phyloP scores from a whole-genome alignment of 1,284 basidiomycete species.

The Afroboletus lepidellus region DNA sequence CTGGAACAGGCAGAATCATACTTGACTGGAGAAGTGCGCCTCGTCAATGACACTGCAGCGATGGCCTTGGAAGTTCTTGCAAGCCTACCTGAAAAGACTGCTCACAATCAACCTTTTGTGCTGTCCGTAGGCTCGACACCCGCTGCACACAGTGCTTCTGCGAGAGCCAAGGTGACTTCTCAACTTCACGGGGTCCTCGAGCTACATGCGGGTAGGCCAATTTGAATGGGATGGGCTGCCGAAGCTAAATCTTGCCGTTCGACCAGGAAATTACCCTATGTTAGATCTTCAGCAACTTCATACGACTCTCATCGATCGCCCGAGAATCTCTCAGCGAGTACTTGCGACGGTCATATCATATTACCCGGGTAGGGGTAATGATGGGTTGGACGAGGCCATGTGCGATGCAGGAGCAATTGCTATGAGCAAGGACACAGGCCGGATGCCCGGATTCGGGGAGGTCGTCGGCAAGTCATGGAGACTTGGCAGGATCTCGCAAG shows the following conservation, averaged over 20 bases:
- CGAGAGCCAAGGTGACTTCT: constrained; percentile 49
- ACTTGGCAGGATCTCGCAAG: constrained; percentile 73
- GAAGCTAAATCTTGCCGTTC: constrained; percentile 6
- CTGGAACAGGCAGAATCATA: constrained; percentile 60
- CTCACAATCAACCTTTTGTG: constrained; percentile 53
- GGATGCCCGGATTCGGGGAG: constrained; percentile 67
- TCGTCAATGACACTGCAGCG: constrained; percentile 66
- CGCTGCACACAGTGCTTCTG: constrained; percentile 72
- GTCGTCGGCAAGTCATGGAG: constrained; percentile 71
- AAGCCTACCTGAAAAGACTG: constrained; percentile 30
- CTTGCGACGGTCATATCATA: constrained; percentile 73
- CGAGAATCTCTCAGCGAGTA: constrained; percentile 66
- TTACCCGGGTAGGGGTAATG: constrained; percentile 66
- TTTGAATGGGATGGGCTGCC: neutral
- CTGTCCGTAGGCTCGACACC: constrained; percentile 86
- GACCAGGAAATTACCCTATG: constrained; percentile 76
- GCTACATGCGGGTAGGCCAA: constrained; percentile 65
- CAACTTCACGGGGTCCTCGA: constrained; percentile 62
- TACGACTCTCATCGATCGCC: constrained; percentile 60
- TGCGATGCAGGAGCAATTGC: constrained; percentile 83
- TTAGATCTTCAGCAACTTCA: constrained; percentile 82
- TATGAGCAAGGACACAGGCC: constrained; percentile 83
- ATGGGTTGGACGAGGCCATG: constrained; percentile 69
- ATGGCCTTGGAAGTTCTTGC: constrained; percentile 53
- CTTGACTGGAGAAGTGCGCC: constrained; percentile 70